A percentile compares a stretch with the other conserved stretches of the same genome.
Evolutionary conservation across 2,329 filamentous ascomycete species (phyloP).

Genomic region (Claviceps sp.): DNA sequence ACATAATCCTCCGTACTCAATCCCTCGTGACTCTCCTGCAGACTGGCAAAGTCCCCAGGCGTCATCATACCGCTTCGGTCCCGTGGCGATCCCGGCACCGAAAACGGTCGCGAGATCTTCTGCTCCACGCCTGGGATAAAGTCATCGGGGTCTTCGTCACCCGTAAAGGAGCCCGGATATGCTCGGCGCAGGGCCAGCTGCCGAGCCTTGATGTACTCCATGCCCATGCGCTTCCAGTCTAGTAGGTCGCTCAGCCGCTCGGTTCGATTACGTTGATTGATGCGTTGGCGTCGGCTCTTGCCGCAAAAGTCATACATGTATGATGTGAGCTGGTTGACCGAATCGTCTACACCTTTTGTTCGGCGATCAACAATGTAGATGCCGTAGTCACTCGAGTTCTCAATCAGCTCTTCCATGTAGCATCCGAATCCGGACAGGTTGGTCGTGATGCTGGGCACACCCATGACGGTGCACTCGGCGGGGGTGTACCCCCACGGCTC

Average conservation of each 20-base stretch:
- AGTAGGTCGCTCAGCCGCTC: conserved; percentile 88
- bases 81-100: conserved; percentile 81
- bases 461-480: conserved; percentile 97
- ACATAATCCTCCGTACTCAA: conserved; percentile 95
- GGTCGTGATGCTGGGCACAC: conserved; percentile 93
- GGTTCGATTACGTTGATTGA: conserved; percentile 96
- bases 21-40: conserved; percentile 89
- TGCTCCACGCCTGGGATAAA: conserved; percentile 87
- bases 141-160: conserved; percentile 71
- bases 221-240: conserved; percentile 98
- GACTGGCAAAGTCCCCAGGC: conserved; percentile 88
- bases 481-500: conserved; percentile 99
- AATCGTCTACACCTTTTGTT: conserved; percentile 91
- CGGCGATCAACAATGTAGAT: conserved; percentile 98
- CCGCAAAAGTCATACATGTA: conserved; percentile 82
- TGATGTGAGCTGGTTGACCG: conserved; percentile 83
- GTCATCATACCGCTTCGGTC: conserved; percentile 97
- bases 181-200: conserved; percentile 84
- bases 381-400: conserved; percentile 94
- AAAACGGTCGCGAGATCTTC: conserved; percentile 91
- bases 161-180: conserved; percentile 74
- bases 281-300: conserved; percentile 91
- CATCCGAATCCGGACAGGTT: conserved; percentile 96
- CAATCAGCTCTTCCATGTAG: conserved; percentile 98
- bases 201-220: conserved; percentile 97